Conservation (phyloP, 805 yeast species). For the Komagataella pseudopastoris region DNA sequence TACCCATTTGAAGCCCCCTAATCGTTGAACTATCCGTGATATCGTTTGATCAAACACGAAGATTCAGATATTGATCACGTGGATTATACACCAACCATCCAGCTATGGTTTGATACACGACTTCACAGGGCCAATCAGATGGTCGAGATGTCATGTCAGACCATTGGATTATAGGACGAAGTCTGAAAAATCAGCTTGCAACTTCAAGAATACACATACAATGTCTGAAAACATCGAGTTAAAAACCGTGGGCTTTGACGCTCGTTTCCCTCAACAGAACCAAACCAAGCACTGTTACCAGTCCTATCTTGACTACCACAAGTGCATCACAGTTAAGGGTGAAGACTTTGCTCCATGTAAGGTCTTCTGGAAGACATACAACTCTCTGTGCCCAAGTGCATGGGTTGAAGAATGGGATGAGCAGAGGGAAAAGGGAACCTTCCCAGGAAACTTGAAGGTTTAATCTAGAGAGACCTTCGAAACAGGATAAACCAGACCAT, state of each 20-base stretch:
- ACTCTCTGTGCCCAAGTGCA: conserved; percentile 71
- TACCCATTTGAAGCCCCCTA: background rate
- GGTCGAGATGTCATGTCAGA: background rate
- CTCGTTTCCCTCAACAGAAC: conserved; percentile 94
- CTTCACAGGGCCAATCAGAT: background rate
- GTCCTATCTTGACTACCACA: conserved; percentile 94
- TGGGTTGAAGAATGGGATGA: conserved; percentile 87
- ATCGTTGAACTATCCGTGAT: background rate
- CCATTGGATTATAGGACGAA: background rate
- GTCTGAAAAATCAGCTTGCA: background rate
- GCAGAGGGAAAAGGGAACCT: conserved; percentile 41
- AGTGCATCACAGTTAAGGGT: conserved; percentile 92
- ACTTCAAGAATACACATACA: conserved; percentile 1
- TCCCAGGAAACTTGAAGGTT: conserved; percentile 22
- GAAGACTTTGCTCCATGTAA: conserved; percentile 97
- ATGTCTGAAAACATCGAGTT: conserved; percentile 29
- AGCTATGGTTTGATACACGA: background rate
- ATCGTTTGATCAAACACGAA: too few species aligned
- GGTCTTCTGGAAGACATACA: conserved; percentile 84
- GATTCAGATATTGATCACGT: background rate
- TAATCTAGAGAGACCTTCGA: background rate
- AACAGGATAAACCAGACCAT: background rate
- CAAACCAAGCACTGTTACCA: conserved; percentile 99
- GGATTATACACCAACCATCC: background rate
- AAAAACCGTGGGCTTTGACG: conserved; percentile 67